A percentile compares a stretch with the other conserved stretches of the same genome.
Evolutionary conservation across 2,329 filamentous ascomycete genomes (phyloP).

Genomic region (Pseudocercospora vitis): DNA sequence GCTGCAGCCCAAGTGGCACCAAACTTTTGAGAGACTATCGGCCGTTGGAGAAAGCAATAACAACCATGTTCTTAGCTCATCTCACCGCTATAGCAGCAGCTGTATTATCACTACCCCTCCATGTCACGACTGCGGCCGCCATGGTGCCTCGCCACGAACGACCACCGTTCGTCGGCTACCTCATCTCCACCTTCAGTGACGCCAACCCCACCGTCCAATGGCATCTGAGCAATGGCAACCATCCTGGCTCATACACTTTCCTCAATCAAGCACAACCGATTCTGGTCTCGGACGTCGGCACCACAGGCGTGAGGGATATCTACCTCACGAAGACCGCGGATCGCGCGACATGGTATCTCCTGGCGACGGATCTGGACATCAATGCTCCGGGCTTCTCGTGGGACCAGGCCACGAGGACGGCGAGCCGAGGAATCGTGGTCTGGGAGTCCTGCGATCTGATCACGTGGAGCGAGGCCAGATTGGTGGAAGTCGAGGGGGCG

Average conservation of each 20-base stretch:
- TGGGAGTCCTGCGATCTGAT: slow-evolving; percentile 21
- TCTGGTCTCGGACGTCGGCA: slow-evolving; percentile 19
- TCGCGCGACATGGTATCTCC: slow-evolving; percentile 23
- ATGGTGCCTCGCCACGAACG: neutral
- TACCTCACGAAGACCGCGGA: slow-evolving; percentile 18
- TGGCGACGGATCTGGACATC: slow-evolving; percentile 25
- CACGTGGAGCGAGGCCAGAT: slow-evolving; percentile 15
- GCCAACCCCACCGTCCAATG: slow-evolving; percentile 32
- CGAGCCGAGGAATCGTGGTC: slow-evolving; percentile 24
- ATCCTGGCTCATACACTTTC: slow-evolving; percentile 20
- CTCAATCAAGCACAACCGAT: slow-evolving; percentile 18
- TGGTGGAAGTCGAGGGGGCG: slow-evolving; percentile 15
- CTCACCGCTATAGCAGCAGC: neutral
- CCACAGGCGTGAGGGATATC: slow-evolving; percentile 21
- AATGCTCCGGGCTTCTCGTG: slow-evolving; percentile 30
- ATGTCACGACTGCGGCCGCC: neutral
- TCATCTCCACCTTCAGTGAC: slow-evolving; percentile 32
- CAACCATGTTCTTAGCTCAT: neutral
- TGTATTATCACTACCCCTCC: neutral
- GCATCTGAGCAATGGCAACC: slow-evolving; percentile 23
- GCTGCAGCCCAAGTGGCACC: neutral
- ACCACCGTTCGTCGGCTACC: slow-evolving; percentile 19
- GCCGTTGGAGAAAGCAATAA: neutral
- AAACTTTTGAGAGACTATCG: neutral
- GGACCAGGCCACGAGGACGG: slow-evolving; percentile 28